phyloP scores from a whole-genome alignment of 208 protist genomes.

The Vickermania spadyakhi region DNA sequence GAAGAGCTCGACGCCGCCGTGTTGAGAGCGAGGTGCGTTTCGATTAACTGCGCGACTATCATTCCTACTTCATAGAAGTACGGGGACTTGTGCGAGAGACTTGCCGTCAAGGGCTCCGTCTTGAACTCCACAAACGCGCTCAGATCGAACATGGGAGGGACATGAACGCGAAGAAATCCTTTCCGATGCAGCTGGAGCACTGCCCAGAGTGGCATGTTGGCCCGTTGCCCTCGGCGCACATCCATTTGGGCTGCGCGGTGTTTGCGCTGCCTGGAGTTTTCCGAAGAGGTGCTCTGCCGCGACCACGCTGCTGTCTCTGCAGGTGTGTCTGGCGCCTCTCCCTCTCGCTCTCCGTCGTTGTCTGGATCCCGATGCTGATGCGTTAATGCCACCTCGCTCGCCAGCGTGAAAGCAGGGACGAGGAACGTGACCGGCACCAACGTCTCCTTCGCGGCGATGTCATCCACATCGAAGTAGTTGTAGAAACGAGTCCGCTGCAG shows the following conservation, averaged over 20 bases:
- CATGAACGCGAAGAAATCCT: conserved; percentile 38
- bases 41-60: conserved; percentile 33
- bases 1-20: no score
- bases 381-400: conserved; percentile 19
- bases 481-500: conserved; percentile 11
- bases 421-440: conserved; percentile 45
- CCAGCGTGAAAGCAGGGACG: conserved; percentile 40
- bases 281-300: conserved; percentile 25
- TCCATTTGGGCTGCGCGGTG: no score
- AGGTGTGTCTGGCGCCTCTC: not conserved
- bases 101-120: conserved; percentile 57
- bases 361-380: no score
- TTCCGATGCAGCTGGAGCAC: conserved; percentile 31
- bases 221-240: conserved; percentile 30
- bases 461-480: conserved; percentile 62
- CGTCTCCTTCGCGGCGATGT: conserved; percentile 39
- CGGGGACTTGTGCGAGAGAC: conserved; percentile 45
- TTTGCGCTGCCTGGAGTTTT: no score
- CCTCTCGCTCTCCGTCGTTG: not conserved
- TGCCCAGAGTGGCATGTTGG: conserved; percentile 57
- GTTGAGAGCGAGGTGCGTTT: no score
- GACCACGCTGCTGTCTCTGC: conserved; percentile 13
- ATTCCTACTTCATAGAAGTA: conserved; percentile 65
- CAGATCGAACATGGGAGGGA: conserved; percentile 40
- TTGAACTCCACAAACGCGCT: conserved; percentile 71